Conservation (phyloP, 768 basidiomycete genomes). For the Phlebiopsis flavidoalba region DNA sequence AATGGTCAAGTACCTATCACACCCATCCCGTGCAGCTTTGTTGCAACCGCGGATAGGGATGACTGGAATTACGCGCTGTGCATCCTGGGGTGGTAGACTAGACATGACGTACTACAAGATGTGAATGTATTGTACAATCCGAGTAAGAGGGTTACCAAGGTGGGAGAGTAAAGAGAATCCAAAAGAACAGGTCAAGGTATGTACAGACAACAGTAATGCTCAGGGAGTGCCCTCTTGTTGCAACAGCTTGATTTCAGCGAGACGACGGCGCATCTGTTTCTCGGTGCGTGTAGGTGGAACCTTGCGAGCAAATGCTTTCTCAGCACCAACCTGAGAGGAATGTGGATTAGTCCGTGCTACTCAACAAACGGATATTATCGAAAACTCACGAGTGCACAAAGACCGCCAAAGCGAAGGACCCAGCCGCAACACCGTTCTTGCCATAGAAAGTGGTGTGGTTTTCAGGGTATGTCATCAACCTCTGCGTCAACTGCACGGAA, state of each 20-base stretch:
- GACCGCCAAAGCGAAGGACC: constrained; percentile 89
- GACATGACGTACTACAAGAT: background rate
- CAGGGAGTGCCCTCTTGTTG: constrained; percentile 47
- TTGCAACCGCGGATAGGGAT: constrained; percentile 37
- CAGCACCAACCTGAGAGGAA: constrained; percentile 54
- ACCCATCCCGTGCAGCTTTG: constrained; percentile 45
- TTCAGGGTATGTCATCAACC: constrained; percentile 34
- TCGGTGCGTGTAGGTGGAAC: constrained; percentile 90
- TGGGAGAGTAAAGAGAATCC: background rate
- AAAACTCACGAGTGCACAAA: constrained; percentile 61
- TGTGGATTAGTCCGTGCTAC: background rate
- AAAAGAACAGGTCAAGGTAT: background rate
- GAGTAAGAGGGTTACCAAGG: background rate
- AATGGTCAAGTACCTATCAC: constrained; percentile 34
- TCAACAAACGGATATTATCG: background rate
- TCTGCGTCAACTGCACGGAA: constrained; percentile 75
- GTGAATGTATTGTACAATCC: background rate
- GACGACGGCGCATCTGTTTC: constrained; percentile 78
- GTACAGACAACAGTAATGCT: background rate
- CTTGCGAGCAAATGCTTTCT: constrained; percentile 66
- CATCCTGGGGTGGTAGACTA: constrained; percentile 28
- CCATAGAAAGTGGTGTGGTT: constrained; percentile 61
- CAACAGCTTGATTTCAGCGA: constrained; percentile 75
- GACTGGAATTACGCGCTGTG: constrained; percentile 57
- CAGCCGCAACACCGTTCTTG: constrained; percentile 90